phyloP scores from a whole-genome alignment of 495 filamentous ascomycete genomes.

The Cercophora sp. region DNA sequence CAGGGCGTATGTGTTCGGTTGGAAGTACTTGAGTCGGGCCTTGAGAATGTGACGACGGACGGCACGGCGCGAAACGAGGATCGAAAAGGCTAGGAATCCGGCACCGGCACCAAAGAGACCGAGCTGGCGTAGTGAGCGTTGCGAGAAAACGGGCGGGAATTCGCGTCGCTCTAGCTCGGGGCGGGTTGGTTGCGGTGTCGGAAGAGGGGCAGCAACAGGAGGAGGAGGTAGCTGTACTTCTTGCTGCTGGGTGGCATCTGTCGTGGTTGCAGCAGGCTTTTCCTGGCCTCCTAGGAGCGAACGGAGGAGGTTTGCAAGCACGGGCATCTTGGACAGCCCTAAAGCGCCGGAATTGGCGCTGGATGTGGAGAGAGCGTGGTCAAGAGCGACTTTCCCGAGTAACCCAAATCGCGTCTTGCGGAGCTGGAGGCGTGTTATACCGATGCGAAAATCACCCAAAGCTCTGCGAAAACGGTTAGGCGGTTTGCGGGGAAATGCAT shows the following conservation, averaged over 20 bases:
- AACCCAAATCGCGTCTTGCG: too few species aligned
- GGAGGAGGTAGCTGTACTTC: not conserved
- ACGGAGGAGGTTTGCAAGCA: slow-evolving; percentile 7
- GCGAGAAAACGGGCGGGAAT: slow-evolving; percentile 14
- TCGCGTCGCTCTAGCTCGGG: not conserved
- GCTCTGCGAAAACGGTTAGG: too few species aligned
- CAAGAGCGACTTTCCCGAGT: too few species aligned
- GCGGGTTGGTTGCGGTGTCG: not conserved
- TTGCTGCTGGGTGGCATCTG: not conserved
- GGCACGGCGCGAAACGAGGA: slow-evolving; percentile 66
- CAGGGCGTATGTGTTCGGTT: slow-evolving; percentile 3
- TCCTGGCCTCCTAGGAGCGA: slow-evolving; percentile 4
- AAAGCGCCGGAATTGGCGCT: not conserved
- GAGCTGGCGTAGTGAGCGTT: slow-evolving; percentile 22
- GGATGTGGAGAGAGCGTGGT: not conserved
- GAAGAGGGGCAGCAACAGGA: not conserved
- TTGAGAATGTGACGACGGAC: slow-evolving; percentile 50
- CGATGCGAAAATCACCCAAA: too few species aligned
- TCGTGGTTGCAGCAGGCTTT: too few species aligned
- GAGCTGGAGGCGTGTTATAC: too few species aligned
- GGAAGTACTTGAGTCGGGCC: slow-evolving; percentile 60
- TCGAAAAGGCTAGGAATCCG: slow-evolving; percentile 65
- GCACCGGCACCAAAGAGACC: slow-evolving; percentile 61
- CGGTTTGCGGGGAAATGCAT: too few species aligned
- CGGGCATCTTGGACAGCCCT: slow-evolving; percentile 10